Evolutionary conservation across 148 eudicot species (phyloP), one percentile per base, ranked within the genome.

Genomic region (Diospyros kaki): DNA sequence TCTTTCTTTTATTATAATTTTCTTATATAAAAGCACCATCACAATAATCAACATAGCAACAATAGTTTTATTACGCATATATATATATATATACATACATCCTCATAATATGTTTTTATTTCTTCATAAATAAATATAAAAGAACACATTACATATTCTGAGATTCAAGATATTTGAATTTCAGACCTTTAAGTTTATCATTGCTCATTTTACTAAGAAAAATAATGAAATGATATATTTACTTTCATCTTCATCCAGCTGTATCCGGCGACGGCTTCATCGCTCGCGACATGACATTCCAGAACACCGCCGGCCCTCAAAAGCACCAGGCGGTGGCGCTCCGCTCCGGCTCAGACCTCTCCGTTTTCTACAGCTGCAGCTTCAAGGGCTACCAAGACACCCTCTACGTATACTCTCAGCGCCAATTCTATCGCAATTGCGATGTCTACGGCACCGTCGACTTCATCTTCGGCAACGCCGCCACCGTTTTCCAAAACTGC

Each of bases 361-460:
- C 98, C 0, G 98, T 91, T 6, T 87, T 90, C 85, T 93, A 90
- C 85, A 79, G 81, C 11, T 93, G 96, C 65, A 80, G 93, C 69
- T 90, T 93, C 17, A 93, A 90, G 76, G 98, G 98, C 1, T 91
- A 86, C 73, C 98, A 93, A 74, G 98, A 93, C 86, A 93, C 98
- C 0, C 89, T 93, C 15, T 93, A 91, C 42, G 90, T 85, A 38
- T 81, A 81, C 75, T 80, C 93, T 1, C 77, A 91, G 3, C 80
- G 98, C 9, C 98, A 93, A 69, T 93, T 89, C 44, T 93, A 84
- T 54, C 81, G 88, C 13, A 84, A 87, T 1, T 93, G 98, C 59
- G 71, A 87, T 80, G 84, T 91, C 2, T 85, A 86, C 9, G 98
- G 98, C 2, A 93, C 98, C 0, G 86, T 93, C 0, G 96, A 93